Evolutionary conservation across 2,329 filamentous ascomycete species (phyloP).

Genomic region (Pseudogymnoascus sp.): DNA sequence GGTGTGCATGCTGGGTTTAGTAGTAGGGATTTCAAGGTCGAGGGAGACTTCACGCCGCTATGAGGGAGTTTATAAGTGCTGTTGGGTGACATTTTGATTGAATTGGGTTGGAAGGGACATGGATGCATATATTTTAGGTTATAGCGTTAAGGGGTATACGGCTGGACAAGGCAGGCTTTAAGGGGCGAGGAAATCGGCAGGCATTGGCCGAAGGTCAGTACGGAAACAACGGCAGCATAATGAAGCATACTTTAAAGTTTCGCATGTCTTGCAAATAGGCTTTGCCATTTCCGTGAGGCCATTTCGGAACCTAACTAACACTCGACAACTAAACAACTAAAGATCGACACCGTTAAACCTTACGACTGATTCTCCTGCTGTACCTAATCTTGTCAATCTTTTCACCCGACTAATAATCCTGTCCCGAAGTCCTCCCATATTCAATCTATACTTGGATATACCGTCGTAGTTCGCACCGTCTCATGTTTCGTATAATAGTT

Average conservation of each 20-base stretch:
- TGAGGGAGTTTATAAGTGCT: neutral
- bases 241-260: neutral
- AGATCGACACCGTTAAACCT: neutral
- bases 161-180: neutral
- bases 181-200: neutral
- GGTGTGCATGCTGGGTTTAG: constrained; percentile 30
- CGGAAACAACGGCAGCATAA: neutral
- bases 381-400: neutral
- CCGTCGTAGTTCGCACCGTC: neutral
- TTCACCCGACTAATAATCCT: neutral
- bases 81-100: neutral
- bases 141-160: neutral
- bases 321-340: too few species aligned
- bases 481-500: neutral
- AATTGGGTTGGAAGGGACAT: neutral
- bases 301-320: neutral
- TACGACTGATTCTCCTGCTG: neutral
- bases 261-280: neutral
- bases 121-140: neutral
- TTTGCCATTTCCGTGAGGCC: neutral
- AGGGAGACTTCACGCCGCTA: neutral
- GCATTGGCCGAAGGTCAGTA: neutral
- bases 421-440: neutral
- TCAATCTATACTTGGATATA: neutral
- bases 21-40: constrained; percentile 19